Conservation (phyloP, 441 rosid species). For the Pelargonium fulgidum region DNA sequence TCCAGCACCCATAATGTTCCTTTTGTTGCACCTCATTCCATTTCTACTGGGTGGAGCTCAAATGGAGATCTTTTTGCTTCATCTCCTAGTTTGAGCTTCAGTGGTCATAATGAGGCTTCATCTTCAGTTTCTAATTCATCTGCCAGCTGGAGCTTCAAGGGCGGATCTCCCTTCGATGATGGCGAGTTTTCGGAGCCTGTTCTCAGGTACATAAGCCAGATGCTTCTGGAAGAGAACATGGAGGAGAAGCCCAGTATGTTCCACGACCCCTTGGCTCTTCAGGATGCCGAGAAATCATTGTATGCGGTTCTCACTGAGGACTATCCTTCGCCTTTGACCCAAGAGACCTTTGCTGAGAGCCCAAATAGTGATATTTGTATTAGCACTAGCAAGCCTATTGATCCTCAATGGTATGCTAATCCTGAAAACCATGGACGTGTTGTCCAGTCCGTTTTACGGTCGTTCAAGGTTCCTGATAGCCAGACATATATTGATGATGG, state of each 20-base stretch:
- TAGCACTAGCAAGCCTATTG: constrained; percentile 24
- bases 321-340: constrained; percentile 20
- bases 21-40: constrained; percentile 18
- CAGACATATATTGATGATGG: not conserved
- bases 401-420: constrained; percentile 30
- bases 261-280: constrained; percentile 61
- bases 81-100: not conserved
- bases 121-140: constrained; percentile 19
- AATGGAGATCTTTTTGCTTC: not conserved
- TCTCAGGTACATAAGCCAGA: constrained; percentile 55
- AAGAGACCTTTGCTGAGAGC: constrained; percentile 25
- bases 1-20: constrained; percentile 20
- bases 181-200: constrained; percentile 38
- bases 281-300: constrained; percentile 58
- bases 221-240: constrained; percentile 78
- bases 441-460: constrained; percentile 32
- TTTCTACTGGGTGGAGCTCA: constrained; percentile 17
- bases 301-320: constrained; percentile 46
- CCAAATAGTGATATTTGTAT: constrained; percentile 26
- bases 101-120: not conserved
- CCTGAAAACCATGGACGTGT: constrained; percentile 29
- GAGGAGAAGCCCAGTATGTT: constrained; percentile 63
- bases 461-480: constrained; percentile 3
- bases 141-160: constrained; percentile 21
- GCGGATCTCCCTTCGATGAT: constrained; percentile 42